phyloP scores from a whole-genome alignment of 192 early-diverging fungal species.

The Coemansia sp. region DNA sequence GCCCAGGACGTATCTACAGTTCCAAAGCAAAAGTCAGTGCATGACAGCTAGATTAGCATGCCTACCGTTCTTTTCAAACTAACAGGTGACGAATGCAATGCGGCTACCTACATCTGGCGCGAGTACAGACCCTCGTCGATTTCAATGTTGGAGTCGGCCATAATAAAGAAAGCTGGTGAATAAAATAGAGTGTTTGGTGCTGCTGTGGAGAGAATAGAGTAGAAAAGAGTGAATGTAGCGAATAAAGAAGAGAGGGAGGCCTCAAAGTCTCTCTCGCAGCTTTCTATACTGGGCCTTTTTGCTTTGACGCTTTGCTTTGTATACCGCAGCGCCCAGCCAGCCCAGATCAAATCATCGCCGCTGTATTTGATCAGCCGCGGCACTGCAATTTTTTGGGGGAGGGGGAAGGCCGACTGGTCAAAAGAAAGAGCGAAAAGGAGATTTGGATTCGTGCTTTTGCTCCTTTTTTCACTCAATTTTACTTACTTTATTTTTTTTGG shows the following conservation, averaged over 20 bases:
- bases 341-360: not conserved
- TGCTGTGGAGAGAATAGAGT: not conserved
- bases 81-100: not conserved
- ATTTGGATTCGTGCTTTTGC: not conserved
- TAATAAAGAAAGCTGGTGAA: conserved; percentile 12
- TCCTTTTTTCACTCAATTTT: not conserved
- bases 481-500: conserved; percentile 12
- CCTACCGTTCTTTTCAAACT: not conserved
- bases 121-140: conserved; percentile 99
- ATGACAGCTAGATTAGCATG: not conserved
- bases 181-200: conserved; percentile 3
- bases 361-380: not conserved
- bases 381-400: not conserved
- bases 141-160: conserved; percentile 18
- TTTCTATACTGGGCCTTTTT: not conserved
- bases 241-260: not conserved
- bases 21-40: conserved; percentile 1
- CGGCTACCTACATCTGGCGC: conserved; percentile 86
- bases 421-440: not conserved
- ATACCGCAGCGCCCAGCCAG: not conserved
- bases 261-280: too few species aligned
- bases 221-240: not conserved
- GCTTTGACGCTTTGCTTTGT: too few species aligned
- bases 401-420: too few species aligned
- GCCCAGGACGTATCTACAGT: conserved; percentile 79